Evolutionary conservation across 495 filamentous ascomycete genomes (phyloP), one percentile per base, ranked within the genome.

Genomic region (Penicillium malachiteum): DNA sequence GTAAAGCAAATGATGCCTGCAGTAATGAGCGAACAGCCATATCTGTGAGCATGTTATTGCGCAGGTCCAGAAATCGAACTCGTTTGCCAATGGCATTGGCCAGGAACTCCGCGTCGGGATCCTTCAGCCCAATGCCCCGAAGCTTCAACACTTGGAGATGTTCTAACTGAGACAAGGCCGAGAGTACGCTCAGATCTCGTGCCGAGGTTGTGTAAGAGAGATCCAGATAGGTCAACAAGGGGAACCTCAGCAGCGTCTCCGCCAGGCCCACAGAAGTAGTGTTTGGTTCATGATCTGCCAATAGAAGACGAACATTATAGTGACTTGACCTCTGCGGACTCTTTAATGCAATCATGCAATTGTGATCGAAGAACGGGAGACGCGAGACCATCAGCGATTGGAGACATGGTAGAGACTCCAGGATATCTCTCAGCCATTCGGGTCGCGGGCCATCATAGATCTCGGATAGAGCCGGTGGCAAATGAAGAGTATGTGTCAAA

Each of bases 401-500:
- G 16, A 88, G 69, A 37, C 77, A 78, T 1, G 84, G 85, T 17
- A 87, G 66, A 17, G 73, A 78, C 35, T 84, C 80, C 13, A 88
- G 72, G 30, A 87, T 74, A 54, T 88, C 83, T 45, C 78, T 71
- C 16, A 88, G 71, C 85, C 85, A 88, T 47, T 77, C 80, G 10
- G 75, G 72, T 52, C 82, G 80, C 5, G 84, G 83, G 11, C 83
- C 81, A 56, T 78, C 83, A 67, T 86, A 88, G 41, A 86, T 79
- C 62, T 88, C 85, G 7, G 83, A 82, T 21, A 85, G 72, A 14
- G 85, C 84, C 12, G 85, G 84, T 11, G 84, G 84, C n/a, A 88
- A 72, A 67, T 87, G 83, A 34, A 88, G 75, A 0, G 85, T 88
- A 60, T 87, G 85, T 12, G 82, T 86, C 32, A 85, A 65, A 41